Conservation (phyloP, 169 alveolate genomes). For the Plasmodium vivax region DNA sequence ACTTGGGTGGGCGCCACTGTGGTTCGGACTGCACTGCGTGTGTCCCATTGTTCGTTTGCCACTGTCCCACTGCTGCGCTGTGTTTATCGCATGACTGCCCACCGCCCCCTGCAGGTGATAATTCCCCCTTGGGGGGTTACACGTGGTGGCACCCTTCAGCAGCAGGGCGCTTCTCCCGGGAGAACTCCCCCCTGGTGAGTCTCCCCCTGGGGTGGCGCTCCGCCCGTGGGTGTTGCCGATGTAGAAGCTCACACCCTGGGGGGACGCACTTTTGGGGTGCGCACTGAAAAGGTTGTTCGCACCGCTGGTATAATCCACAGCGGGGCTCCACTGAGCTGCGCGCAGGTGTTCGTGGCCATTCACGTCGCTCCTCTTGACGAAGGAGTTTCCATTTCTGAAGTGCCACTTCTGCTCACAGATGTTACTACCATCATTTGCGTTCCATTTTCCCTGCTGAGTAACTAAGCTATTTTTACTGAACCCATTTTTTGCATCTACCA, state of each 20-base stretch:
- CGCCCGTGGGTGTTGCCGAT: background rate
- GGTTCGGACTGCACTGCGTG: background rate
- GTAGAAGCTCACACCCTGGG: background rate
- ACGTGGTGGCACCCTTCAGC: background rate
- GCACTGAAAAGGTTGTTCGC: background rate
- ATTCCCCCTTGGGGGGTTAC: background rate
- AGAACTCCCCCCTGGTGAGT: background rate
- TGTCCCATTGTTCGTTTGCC: background rate
- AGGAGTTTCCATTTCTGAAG: background rate
- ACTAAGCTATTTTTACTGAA: background rate
- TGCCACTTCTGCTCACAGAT: background rate
- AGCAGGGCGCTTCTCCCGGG: background rate
- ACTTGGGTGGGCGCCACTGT: background rate
- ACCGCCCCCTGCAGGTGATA: background rate
- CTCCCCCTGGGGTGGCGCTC: background rate
- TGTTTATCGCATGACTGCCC: background rate
- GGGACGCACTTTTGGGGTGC: background rate
- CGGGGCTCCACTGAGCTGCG: background rate
- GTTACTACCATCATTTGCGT: background rate
- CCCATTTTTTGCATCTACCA: background rate
- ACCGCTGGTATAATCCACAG: background rate
- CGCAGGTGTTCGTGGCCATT: background rate
- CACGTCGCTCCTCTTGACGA: background rate
- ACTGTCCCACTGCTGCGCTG: background rate
- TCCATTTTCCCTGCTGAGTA: background rate